Evolutionary conservation across 148 eudicot species (phyloP).

Genomic region (Cornus controversa): DNA sequence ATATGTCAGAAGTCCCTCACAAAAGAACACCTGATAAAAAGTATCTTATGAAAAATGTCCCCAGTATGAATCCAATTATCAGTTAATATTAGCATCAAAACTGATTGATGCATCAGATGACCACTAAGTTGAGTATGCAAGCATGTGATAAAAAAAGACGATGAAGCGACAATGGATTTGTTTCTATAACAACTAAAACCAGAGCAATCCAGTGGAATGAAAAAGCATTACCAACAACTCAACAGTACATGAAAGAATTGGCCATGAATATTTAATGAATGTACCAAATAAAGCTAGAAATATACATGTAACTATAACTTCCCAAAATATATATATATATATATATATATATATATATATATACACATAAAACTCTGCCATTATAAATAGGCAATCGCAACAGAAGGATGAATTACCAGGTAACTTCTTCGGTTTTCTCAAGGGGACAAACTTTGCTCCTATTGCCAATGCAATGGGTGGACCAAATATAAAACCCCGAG

Average conservation of each 20-base stretch:
- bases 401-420: conserved; percentile 52
- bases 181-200: not conserved
- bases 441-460: conserved; percentile 92
- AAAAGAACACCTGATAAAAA: too few species aligned
- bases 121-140: not conserved
- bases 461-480: conserved; percentile 94
- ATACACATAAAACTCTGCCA: not conserved
- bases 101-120: too few species aligned
- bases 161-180: not conserved
- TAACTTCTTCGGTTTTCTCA: conserved; percentile 85
- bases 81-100: not conserved
- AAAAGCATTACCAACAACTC: not conserved
- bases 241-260: not conserved
- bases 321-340: too few species aligned
- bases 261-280: not conserved
- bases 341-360: too few species aligned
- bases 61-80: too few species aligned
- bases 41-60: too few species aligned
- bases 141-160: not conserved
- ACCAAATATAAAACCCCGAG: conserved; percentile 92
- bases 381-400: not conserved
- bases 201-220: not conserved
- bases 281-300: too few species aligned
- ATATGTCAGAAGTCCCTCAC: too few species aligned
- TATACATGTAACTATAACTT: not conserved